phyloP scores from a whole-genome alignment of 257 asterid genomes.

The Fraxinus cuspidata region DNA sequence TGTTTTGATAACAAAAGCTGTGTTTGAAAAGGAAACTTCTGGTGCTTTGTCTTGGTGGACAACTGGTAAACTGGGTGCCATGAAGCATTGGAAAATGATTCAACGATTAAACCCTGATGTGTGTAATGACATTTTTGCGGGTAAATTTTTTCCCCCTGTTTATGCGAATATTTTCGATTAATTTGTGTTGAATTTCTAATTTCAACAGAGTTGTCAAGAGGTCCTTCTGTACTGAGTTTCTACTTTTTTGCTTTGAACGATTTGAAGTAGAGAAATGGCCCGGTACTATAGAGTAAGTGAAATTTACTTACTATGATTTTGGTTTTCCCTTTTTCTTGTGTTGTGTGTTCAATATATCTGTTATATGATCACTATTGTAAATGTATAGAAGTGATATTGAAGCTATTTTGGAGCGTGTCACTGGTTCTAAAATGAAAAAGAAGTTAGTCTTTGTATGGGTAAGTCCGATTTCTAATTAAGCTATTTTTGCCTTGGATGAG shows the following conservation, averaged over 20 bases:
- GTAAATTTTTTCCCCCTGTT: conserved; percentile 8
- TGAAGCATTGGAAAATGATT: conserved; percentile 12
- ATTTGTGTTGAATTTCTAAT: neutral
- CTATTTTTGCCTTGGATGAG: too few relatives aligned
- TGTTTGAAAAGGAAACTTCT: too few relatives aligned
- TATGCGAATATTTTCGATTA: neutral
- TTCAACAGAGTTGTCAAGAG: conserved; percentile 44
- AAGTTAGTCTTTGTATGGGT: conserved; percentile 64
- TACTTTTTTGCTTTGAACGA: conserved; percentile 54
- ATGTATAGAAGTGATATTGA: conserved; percentile 42
- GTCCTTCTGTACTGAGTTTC: conserved; percentile 56
- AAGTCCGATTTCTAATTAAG: conserved; percentile 1
- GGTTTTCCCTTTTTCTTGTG: neutral
- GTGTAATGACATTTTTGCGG: conserved; percentile 33
- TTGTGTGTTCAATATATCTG: neutral
- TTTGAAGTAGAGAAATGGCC: conserved; percentile 72
- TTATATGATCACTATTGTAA: neutral
- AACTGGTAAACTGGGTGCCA: conserved; percentile 32
- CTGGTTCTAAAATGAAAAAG: conserved; percentile 34
- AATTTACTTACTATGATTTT: neutral
- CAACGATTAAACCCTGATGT: conserved; percentile 43
- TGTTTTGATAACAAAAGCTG: too few relatives aligned
- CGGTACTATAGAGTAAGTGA: conserved; percentile 45
- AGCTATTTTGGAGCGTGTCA: conserved; percentile 27
- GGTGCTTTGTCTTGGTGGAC: too few relatives aligned